Conservation (phyloP, 345 rosid species). For the Melastoma malabathricum region DNA sequence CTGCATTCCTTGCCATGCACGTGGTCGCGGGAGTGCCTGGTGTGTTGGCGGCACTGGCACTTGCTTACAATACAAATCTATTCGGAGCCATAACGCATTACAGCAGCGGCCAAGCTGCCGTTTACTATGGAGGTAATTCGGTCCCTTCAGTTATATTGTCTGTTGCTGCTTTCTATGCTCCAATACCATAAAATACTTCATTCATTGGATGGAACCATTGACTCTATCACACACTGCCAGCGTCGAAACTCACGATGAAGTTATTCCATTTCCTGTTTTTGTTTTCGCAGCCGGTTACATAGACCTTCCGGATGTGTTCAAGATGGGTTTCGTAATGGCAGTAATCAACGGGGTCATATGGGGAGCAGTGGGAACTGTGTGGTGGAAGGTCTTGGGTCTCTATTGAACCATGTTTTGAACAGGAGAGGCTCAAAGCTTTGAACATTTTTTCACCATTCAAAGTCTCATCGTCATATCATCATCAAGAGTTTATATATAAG, state of each 20-base stretch:
- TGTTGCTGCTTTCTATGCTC: background rate
- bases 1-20: slow-evolving; percentile 98
- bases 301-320: slow-evolving; percentile 80
- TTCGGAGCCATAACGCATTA: slow-evolving; percentile 95
- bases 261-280: slow-evolving; percentile 1
- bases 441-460: no score
- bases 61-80: slow-evolving; percentile 85
- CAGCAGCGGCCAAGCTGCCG: slow-evolving; percentile 98
- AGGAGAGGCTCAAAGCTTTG: no score
- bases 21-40: slow-evolving; percentile 86
- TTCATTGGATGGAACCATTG: no score
- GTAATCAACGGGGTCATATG: slow-evolving; percentile 53
- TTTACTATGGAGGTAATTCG: slow-evolving; percentile 75
- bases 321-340: slow-evolving; percentile 74
- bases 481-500: no score
- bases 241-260: no score
- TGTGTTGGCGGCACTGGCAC: slow-evolving; percentile 61
- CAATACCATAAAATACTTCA: background rate
- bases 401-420: slow-evolving; percentile 23
- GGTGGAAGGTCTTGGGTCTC: slow-evolving; percentile 99
- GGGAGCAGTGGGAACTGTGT: slow-evolving; percentile 75
- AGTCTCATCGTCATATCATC: no score
- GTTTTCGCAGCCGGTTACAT: slow-evolving; percentile 67
- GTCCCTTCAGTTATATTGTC: background rate
- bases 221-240: background rate